Percentiles rank a stretch among this genome's conserved stretches.
phyloP scores from a whole-genome alignment of 495 filamentous ascomycete genomes.

The Lasiosphaeria ovina region DNA sequence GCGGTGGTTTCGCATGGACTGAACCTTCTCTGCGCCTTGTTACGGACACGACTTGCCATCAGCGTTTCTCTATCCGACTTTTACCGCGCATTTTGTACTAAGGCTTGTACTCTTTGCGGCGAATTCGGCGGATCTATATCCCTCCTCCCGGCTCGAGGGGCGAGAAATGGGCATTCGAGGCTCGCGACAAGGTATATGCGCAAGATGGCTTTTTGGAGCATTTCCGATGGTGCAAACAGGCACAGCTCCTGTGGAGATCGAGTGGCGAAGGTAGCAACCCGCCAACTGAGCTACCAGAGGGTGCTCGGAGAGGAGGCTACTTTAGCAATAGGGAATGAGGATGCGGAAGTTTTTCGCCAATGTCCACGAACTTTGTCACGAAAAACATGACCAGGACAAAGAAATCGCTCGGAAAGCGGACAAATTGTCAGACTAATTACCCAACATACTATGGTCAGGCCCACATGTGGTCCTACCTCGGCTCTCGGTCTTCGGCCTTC shows the following conservation, averaged over 20 bases:
- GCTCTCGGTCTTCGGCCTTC: too few relatives aligned
- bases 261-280: conserved; percentile 32
- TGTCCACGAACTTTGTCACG: too few relatives aligned
- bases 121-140: conserved; percentile 38
- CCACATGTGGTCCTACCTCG: too few relatives aligned
- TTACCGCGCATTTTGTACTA: conserved; percentile 36
- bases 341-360: conserved; percentile 1
- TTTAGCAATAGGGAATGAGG: not conserved
- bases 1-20: conserved; percentile 35
- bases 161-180: conserved; percentile 28
- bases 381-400: too few relatives aligned
- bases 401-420: too few relatives aligned
- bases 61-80: conserved; percentile 35
- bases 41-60: conserved; percentile 37
- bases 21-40: conserved; percentile 40
- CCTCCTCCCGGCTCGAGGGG: conserved; percentile 27
- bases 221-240: conserved; percentile 46
- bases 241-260: conserved; percentile 38
- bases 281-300: conserved; percentile 27
- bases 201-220: conserved; percentile 34
- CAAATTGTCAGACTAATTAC: too few relatives aligned
- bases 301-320: conserved; percentile 6
- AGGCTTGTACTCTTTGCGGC: conserved; percentile 33
- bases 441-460: too few relatives aligned
- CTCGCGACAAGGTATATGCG: conserved; percentile 32